Conservation (phyloP, 305 asterid species). For the Solanum hybrid region DNA sequence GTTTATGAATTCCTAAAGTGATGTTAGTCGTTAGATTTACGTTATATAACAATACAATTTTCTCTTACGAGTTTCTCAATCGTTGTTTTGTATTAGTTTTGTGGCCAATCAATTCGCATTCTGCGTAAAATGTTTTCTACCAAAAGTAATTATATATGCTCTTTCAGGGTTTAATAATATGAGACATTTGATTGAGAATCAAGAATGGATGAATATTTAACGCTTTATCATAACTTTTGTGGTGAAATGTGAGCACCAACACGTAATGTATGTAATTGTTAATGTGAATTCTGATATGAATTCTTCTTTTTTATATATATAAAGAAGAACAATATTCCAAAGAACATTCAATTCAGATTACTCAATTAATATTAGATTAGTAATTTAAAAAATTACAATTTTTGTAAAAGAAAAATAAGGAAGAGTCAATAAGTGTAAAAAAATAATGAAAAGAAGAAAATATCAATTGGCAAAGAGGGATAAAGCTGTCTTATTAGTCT, state of each 20-base stretch:
- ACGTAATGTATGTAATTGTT: too few species aligned
- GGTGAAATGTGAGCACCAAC: not conserved
- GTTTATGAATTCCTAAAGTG: not conserved
- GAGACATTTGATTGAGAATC: not conserved
- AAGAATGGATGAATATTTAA: not conserved
- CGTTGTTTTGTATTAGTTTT: not conserved
- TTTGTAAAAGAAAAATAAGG: not conserved
- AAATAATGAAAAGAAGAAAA: not conserved
- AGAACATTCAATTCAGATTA: not conserved
- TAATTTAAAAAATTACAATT: not conserved
- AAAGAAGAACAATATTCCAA: not conserved
- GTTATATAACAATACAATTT: not conserved
- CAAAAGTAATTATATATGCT: not conserved
- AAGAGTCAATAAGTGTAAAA: not conserved
- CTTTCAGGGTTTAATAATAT: accelerated
- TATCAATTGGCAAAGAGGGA: not conserved
- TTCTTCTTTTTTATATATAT: too few species aligned
- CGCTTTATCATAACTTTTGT: not conserved
- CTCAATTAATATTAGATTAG: not conserved
- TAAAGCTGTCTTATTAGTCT: not conserved
- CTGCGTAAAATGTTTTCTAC: not conserved
- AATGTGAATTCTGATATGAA: not conserved
- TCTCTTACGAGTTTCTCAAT: not conserved
- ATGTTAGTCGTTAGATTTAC: not conserved
- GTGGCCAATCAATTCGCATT: not conserved